A percentile compares a stretch with the other conserved stretches of the same genome.
Conservation (phyloP, 2,329 filamentous ascomycete genomes). For the Hypocrella siamensis region DNA sequence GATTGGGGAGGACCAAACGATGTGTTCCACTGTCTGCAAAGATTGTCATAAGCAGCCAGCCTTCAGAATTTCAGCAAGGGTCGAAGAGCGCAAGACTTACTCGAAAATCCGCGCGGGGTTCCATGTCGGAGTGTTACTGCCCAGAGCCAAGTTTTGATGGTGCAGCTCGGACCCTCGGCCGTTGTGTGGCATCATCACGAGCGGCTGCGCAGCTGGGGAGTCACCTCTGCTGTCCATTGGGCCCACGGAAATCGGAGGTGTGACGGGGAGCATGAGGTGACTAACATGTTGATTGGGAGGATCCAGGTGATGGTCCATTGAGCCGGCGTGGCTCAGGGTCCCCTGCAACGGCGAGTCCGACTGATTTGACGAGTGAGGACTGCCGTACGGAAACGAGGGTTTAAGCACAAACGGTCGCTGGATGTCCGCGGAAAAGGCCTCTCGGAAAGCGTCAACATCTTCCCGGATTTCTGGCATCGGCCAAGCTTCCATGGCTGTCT, state of each 20-base stretch:
- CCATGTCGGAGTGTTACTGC: conserved; percentile 57
- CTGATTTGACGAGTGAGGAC: conserved; percentile 48
- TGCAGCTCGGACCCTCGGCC: conserved; percentile 33
- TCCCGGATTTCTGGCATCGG: conserved; percentile 80
- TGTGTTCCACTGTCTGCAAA: conserved; percentile 73
- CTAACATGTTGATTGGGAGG: conserved; percentile 35
- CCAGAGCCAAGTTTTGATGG: conserved; percentile 39
- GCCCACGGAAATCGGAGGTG: conserved; percentile 63
- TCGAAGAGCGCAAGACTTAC: conserved; percentile 40
- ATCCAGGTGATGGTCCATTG: conserved; percentile 39
- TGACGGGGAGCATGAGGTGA: conserved; percentile 57
- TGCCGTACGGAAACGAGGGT: conserved; percentile 73
- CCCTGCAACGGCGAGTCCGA: conserved; percentile 44
- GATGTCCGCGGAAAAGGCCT: conserved; percentile 79
- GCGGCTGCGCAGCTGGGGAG: conserved; percentile 55
- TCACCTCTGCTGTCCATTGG: conserved; percentile 63
- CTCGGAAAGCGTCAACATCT: conserved; percentile 75
- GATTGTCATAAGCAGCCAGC: background rate
- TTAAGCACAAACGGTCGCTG: conserved; percentile 81
- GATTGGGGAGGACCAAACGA: conserved; percentile 70
- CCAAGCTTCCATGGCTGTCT: conserved; percentile 69
- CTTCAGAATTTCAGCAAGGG: background rate
- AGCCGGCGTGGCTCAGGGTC: conserved; percentile 27
- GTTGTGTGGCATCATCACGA: conserved; percentile 54
- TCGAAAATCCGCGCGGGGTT: conserved; percentile 82